These are phyloP conservation scores for Tetracladium maxilliforme DNA, from an alignment of 2,329 filamentous ascomycete species.

Conservation along the genomic window DNA sequence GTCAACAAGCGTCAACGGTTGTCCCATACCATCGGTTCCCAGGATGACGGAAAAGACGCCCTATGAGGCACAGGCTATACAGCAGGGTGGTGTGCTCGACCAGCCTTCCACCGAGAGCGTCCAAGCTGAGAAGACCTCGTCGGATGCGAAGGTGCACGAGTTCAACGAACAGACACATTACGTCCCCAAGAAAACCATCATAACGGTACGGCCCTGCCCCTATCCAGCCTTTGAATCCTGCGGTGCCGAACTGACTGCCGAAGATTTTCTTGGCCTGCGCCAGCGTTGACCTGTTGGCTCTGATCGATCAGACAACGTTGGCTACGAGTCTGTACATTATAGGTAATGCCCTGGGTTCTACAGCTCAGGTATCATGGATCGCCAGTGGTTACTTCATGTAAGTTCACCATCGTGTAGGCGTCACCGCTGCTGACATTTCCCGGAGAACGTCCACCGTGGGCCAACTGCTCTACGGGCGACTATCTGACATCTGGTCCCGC, in stretches of 20 bases:
- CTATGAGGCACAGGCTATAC: too few species aligned
- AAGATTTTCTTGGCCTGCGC: conserved; percentile 42
- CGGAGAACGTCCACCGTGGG: conserved; percentile 30
- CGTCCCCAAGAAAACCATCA: too few species aligned
- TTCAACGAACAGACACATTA: too few species aligned
- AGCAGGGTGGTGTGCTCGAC: too few species aligned
- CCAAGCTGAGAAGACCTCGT: too few species aligned
- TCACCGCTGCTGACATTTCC: conserved; percentile 1
- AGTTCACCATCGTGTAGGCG: conserved; percentile 9
- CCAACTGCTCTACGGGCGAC: conserved; percentile 27
- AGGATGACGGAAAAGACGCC: too few species aligned
- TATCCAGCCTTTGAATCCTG: background rate
- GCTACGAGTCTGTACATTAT: conserved; percentile 39
- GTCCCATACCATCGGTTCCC: too few species aligned
- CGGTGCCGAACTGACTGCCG: conserved; percentile 1
- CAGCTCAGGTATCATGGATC: conserved; percentile 36
- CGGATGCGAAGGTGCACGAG: too few species aligned
- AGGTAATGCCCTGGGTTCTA: conserved; percentile 31
- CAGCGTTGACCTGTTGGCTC: conserved; percentile 35
- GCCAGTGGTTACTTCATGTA: conserved; percentile 40
- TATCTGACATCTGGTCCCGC: conserved; percentile 30
- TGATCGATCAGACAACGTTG: conserved; percentile 43
- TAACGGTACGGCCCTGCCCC: too few species aligned
- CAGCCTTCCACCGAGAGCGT: too few species aligned
- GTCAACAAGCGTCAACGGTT: too few species aligned